Percentiles rank a stretch among this genome's conserved stretches.
Evolutionary conservation across 257 asterid species (phyloP).

Genomic region (Prunella vulgaris): DNA sequence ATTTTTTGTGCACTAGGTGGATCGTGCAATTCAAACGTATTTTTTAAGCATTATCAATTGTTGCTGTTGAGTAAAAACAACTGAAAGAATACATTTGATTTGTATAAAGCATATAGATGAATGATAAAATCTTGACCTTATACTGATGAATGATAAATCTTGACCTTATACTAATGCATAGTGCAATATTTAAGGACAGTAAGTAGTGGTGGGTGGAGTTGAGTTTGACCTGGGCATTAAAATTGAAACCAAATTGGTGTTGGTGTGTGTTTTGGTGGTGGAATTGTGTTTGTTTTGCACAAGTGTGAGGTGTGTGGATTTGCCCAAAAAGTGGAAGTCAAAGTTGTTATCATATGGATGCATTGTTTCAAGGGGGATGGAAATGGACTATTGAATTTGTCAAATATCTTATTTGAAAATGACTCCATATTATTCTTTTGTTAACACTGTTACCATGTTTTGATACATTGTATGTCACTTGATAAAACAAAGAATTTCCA

Average conservation of each 20-base stretch:
- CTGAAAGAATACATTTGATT: too few species aligned
- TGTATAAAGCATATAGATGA: too few species aligned
- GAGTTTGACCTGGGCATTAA: not conserved
- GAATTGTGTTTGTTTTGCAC: not conserved
- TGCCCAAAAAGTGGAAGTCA: constrained; percentile 6
- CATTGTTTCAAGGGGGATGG: not conserved
- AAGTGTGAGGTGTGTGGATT: not conserved
- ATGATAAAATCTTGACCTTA: too few species aligned
- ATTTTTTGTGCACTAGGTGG: too few species aligned
- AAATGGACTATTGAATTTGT: not conserved
- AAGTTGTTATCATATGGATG: not conserved
- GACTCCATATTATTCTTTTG: constrained; percentile 9
- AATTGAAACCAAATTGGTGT: not conserved
- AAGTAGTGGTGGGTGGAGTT: not conserved
- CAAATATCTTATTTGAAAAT: constrained; percentile 3
- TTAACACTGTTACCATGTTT: not conserved
- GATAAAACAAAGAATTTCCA: not conserved
- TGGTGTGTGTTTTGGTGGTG: not conserved
- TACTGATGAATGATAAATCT: too few species aligned
- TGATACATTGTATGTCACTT: not conserved
- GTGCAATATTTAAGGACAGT: not conserved
- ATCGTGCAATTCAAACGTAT: too few species aligned
- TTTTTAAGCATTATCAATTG: too few species aligned
- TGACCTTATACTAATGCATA: not conserved
- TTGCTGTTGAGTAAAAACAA: too few species aligned